Evolutionary conservation across 345 rosid species (phyloP).

Genomic region (Salix udensis): DNA sequence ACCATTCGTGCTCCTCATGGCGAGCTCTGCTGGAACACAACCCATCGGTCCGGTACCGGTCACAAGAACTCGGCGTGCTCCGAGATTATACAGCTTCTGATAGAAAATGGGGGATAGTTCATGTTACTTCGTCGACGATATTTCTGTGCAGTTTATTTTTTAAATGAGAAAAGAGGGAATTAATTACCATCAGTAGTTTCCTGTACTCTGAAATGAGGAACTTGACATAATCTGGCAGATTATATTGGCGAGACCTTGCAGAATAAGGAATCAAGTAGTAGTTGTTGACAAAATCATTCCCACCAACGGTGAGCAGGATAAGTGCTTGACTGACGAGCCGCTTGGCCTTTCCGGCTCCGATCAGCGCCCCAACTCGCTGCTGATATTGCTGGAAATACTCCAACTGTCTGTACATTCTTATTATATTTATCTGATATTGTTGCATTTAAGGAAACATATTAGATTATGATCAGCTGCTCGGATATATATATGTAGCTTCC

Average conservation of each 20-base stretch:
- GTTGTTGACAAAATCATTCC: conserved; percentile 68
- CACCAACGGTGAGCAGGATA: conserved; percentile 53
- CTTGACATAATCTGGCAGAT: conserved; percentile 40
- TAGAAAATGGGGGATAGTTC: neutral
- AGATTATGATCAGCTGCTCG: neutral
- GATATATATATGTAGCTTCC: neutral
- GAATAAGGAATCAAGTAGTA: conserved; percentile 49
- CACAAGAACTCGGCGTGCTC: conserved; percentile 46
- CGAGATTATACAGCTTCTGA: conserved; percentile 35
- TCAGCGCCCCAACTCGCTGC: conserved; percentile 37
- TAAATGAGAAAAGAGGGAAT: neutral
- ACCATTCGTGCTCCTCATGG: conserved; percentile 30
- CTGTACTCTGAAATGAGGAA: conserved; percentile 42
- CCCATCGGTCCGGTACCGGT: conserved; percentile 57
- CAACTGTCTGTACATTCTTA: conserved; percentile 58
- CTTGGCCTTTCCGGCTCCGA: conserved; percentile 43
- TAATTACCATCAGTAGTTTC: conserved; percentile 40
- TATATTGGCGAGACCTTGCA: conserved; percentile 47
- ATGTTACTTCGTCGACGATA: neutral
- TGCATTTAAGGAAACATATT: neutral
- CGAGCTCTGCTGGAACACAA: conserved; percentile 50
- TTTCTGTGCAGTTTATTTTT: too few relatives aligned
- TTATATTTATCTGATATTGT: conserved; percentile 51
- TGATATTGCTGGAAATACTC: conserved; percentile 60
- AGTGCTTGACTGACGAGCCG: conserved; percentile 49